Percentiles rank a stretch among this genome's conserved stretches.
Conservation (phyloP, 495 filamentous ascomycete genomes). For the Pyrenula massariospora region DNA sequence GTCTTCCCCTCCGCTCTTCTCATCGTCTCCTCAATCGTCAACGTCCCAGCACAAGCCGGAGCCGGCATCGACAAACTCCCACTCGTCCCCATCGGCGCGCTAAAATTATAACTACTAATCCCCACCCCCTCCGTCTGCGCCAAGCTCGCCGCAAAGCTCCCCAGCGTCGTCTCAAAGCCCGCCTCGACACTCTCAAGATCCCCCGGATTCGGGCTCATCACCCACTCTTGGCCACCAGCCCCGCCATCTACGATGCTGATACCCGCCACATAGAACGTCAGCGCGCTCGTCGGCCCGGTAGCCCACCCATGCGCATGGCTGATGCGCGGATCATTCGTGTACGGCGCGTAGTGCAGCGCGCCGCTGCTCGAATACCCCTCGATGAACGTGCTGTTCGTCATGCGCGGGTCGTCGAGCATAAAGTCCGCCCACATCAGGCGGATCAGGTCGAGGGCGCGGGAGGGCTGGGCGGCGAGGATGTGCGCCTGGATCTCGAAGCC, state of each 20-base stretch:
- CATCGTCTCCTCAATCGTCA: constrained; percentile 1
- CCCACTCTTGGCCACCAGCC: constrained; percentile 32
- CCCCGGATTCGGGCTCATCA: constrained; percentile 32
- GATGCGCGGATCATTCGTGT: constrained; percentile 36
- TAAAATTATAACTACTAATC: constrained; percentile 19
- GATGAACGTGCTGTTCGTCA: constrained; percentile 50
- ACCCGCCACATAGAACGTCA: constrained; percentile 36
- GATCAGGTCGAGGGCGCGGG: constrained; percentile 38
- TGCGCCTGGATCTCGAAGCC: constrained; percentile 47
- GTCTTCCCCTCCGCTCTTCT: neutral
- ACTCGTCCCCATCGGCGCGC: constrained; percentile 21
- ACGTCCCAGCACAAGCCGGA: constrained; percentile 9
- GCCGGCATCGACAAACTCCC: constrained; percentile 14
- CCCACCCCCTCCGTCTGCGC: constrained; percentile 14
- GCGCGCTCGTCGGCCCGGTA: constrained; percentile 38
- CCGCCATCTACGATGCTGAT: constrained; percentile 24
- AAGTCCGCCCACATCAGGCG: constrained; percentile 39
- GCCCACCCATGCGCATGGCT: constrained; percentile 51
- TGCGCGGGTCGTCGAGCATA: constrained; percentile 44
- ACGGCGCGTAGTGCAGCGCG: constrained; percentile 42
- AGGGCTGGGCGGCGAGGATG: constrained; percentile 25
- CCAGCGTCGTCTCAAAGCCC: constrained; percentile 34
- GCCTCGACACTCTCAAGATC: constrained; percentile 34
- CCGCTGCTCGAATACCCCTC: constrained; percentile 46
- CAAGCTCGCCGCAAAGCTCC: constrained; percentile 21